A percentile compares a stretch with the other conserved stretches of the same genome.
Conservation (phyloP, 352 stramenopile species). For the Phytopythium aichiense region DNA sequence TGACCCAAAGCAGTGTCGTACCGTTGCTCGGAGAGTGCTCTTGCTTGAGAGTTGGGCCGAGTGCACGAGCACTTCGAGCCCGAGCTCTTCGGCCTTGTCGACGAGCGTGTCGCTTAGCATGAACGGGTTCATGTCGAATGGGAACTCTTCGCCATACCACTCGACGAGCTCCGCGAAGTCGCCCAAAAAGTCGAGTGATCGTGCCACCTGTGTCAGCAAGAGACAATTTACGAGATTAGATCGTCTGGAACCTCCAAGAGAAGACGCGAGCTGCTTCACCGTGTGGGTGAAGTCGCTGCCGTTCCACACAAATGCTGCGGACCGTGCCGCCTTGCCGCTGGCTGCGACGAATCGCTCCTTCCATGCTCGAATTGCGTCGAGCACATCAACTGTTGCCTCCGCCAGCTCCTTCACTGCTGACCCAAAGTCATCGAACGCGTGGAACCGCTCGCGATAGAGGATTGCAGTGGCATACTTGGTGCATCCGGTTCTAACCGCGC, state of each 20-base stretch:
- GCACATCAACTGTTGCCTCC: constrained; percentile 20
- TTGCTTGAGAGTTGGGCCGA: constrained; percentile 7
- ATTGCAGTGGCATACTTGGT: constrained; percentile 32
- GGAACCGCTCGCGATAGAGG: constrained; percentile 56
- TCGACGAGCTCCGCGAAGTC: constrained; percentile 30
- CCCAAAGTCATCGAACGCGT: constrained; percentile 53
- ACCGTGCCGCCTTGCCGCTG: neutral
- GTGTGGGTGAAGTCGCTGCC: constrained; percentile 39
- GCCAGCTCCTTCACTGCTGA: constrained; percentile 26
- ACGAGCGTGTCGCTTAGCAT: constrained; percentile 43
- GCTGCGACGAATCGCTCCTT: constrained; percentile 7
- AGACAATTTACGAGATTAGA: neutral
- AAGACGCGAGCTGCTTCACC: constrained; percentile 10
- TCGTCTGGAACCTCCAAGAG: too few relatives aligned
- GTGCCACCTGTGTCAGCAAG: constrained; percentile 25
- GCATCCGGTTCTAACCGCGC: constrained; percentile 12
- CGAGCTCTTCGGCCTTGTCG: constrained; percentile 37
- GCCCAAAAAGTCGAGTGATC: constrained; percentile 48
- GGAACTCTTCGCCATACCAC: constrained; percentile 78
- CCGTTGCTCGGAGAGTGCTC: constrained; percentile 25
- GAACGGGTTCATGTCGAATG: constrained; percentile 63
- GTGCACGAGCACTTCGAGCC: constrained; percentile 13
- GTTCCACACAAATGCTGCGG: constrained; percentile 48
- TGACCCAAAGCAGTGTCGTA: constrained; percentile 7
- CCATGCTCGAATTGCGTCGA: constrained; percentile 44